Conservation (phyloP, 768 basidiomycete genomes). For the Boletus rubescentipes region DNA sequence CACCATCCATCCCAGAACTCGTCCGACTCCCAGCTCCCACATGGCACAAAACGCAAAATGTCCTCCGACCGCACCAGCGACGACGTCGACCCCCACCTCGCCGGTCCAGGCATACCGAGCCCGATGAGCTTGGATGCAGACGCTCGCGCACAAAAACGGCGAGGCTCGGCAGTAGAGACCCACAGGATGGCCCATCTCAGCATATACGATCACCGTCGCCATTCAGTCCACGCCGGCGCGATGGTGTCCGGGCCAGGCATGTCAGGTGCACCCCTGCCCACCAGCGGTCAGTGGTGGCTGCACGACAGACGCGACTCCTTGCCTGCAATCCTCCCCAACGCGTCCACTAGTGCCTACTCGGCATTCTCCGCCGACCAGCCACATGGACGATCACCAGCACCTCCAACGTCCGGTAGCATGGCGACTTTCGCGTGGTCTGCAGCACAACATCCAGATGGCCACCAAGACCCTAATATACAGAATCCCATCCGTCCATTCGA, state of each 20-base stretch:
- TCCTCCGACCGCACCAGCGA: conserved; percentile 67
- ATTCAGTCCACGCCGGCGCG: conserved; percentile 67
- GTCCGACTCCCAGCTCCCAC: conserved; percentile 43
- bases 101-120: conserved; percentile 66
- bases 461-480: conserved; percentile 44
- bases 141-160: conserved; percentile 74
- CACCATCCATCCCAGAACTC: conserved; percentile 26
- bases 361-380: conserved; percentile 63
- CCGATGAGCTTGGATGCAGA: conserved; percentile 58
- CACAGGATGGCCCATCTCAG: conserved; percentile 72
- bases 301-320: conserved; percentile 74
- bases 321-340: conserved; percentile 66
- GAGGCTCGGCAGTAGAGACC: conserved; percentile 81
- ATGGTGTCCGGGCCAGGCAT: conserved; percentile 32
- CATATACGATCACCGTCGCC: conserved; percentile 70
- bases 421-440: conserved; percentile 74
- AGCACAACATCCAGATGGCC: conserved; percentile 45
- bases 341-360: conserved; percentile 49
- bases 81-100: conserved; percentile 65
- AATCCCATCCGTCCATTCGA: conserved; percentile 48
- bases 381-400: conserved; percentile 58
- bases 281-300: conserved; percentile 51
- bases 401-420: conserved; percentile 58
- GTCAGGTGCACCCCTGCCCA: conserved; percentile 15
- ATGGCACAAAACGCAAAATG: conserved; percentile 83